Evolutionary conservation across 805 yeast genomes (phyloP), one percentile per base, ranked within the genome.

Genomic region (Candida manassasensis): DNA sequence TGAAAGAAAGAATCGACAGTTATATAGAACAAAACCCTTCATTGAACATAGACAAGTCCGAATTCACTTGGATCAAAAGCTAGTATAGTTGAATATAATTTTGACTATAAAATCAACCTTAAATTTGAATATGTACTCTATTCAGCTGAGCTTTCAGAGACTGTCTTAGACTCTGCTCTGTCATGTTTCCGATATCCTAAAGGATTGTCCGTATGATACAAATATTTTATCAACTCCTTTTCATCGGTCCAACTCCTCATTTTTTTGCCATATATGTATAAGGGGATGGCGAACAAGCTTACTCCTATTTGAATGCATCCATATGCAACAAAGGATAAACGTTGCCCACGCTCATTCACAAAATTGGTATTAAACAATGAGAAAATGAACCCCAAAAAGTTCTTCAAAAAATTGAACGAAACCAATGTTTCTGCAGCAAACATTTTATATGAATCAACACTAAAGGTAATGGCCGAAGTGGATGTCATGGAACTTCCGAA

Each of bases 401-500:
- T 78, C 52, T 78, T 77, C 35, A 64, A 52, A 33, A 77, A 57
- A 48, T 77, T 77, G 35, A 77, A 61, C 5, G 79, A 63, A 2
- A 78, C 84, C 21, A 78, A 59, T 0, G 78, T 65, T 46, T 78
- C 83, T 3, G 76, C 66, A 0, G 84, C 81, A 59, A 67, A 75
- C 61, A 67, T 61, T 38, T 69, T 69, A 51, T 77, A 76, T 9
- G 72, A 65, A 49, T 77, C 83, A 16, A 77, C 77, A 3, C 76
- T 65, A 48, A 68, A 76, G 2, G 83, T 76, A 39, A 77, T 77
- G 19, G 79, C 75, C 1, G 79, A 73, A 6, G 83, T 77, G 18
- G 80, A 73, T 2, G 79, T 79, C 44, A 78, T 58, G 2, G 79
- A 71, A 40, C 79, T 71, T 5, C 83, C 84, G 53, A 77, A 78